phyloP scores from a whole-genome alignment of 2,329 filamentous ascomycete species.

The Phialophora chinensis region DNA sequence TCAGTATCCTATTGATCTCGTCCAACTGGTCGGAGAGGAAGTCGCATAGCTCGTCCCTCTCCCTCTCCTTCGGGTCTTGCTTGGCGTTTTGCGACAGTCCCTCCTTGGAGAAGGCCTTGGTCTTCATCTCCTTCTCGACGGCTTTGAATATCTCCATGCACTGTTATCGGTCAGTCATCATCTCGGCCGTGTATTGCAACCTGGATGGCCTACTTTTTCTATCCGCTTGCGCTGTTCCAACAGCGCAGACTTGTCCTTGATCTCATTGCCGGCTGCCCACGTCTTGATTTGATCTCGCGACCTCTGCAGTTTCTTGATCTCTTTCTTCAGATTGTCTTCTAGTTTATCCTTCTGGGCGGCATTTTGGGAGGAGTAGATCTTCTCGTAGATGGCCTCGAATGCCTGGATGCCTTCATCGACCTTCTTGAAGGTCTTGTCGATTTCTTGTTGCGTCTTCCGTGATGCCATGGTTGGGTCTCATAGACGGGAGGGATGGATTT shows the following conservation, averaged over 20 bases:
- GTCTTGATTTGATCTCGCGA: conserved; percentile 99
- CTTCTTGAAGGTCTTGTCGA: conserved; percentile 99
- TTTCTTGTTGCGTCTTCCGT: conserved; percentile 95
- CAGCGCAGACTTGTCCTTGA: conserved; percentile 98
- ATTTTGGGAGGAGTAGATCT: conserved; percentile 92
- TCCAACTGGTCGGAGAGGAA: conserved; percentile 89
- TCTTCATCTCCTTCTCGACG: conserved; percentile 99
- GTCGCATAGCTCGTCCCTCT: conserved; percentile 84
- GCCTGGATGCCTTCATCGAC: conserved; percentile 88
- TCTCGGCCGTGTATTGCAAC: not conserved
- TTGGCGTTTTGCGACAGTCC: conserved; percentile 89
- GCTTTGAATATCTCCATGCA: conserved; percentile 99
- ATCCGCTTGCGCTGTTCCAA: conserved; percentile 94
- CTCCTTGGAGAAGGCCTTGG: conserved; percentile 98
- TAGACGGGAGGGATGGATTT: conserved; percentile 6
- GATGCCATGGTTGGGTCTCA: conserved; percentile 74
- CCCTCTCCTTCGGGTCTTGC: conserved; percentile 96
- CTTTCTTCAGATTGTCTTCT: conserved; percentile 96
- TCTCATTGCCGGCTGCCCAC: conserved; percentile 97
- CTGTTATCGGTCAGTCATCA: conserved; percentile 39
- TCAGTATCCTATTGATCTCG: conserved; percentile 80
- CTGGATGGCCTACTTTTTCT: conserved; percentile 74
- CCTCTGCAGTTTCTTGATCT: conserved; percentile 99
- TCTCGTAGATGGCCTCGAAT: conserved; percentile 96
- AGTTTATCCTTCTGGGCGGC: conserved; percentile 96